A percentile compares a stretch with the other conserved stretches of the same genome.
phyloP scores from a whole-genome alignment of 371 early-diverging fungal species.

The Mycotypha africana region DNA sequence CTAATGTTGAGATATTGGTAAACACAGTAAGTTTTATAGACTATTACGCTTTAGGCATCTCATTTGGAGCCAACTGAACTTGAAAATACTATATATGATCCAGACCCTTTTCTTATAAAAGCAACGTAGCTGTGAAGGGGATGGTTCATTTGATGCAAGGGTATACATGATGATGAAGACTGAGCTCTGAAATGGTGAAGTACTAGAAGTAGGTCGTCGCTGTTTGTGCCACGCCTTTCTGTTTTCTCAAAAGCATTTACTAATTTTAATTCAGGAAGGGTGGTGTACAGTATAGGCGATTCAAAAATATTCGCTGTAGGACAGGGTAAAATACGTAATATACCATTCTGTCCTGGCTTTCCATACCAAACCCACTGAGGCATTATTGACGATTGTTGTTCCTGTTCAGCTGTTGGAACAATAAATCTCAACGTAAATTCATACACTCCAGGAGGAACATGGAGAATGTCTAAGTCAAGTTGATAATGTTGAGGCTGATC shows the following conservation, averaged over 20 bases:
- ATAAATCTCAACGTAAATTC: slow-evolving; percentile 12
- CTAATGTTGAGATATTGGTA: slow-evolving; percentile 3
- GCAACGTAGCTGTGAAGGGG: slow-evolving; percentile 3
- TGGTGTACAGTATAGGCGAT: too few relatives aligned
- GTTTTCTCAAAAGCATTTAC: too few relatives aligned
- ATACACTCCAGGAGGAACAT: background rate
- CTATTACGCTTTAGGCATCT: too few relatives aligned
- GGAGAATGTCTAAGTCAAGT: background rate
- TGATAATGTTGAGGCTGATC: background rate
- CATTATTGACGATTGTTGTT: too few relatives aligned
- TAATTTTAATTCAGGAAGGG: slow-evolving; percentile 1
- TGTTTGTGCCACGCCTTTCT: too few relatives aligned
- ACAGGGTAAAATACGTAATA: background rate
- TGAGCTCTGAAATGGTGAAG: slow-evolving; percentile 7
- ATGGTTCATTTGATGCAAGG: too few relatives aligned
- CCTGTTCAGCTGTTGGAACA: background rate
- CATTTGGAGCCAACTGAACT: too few relatives aligned
- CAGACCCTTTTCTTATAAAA: slow-evolving; percentile 13
- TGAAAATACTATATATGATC: too few relatives aligned
- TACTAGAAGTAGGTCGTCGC: too few relatives aligned
- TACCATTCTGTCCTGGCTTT: slow-evolving; percentile 4
- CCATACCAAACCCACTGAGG: slow-evolving; percentile 23
- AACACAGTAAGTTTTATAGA: too few relatives aligned
- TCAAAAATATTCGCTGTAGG: background rate
- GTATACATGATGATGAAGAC: too few relatives aligned